Conservation (phyloP, 345 rosid species). For the Hibiscus mutabilis region DNA sequence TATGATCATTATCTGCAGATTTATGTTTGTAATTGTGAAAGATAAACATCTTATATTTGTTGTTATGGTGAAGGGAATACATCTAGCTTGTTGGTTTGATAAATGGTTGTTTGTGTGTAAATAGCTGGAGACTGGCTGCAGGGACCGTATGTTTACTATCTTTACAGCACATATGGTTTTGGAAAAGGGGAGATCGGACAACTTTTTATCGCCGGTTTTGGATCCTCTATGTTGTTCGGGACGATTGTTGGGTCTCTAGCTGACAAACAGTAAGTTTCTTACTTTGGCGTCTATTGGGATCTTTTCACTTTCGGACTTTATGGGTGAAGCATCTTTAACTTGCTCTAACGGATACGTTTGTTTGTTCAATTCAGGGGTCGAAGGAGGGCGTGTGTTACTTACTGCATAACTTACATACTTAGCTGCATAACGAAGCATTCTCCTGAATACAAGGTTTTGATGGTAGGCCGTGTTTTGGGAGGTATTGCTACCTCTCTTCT, state of each 20-base stretch:
- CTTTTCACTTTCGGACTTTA: not conserved
- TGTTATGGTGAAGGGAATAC: not conserved
- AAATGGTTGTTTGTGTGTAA: slow-evolving; percentile 21
- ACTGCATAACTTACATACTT: slow-evolving; percentile 74
- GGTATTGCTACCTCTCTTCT: slow-evolving; percentile 92
- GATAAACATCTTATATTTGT: not conserved
- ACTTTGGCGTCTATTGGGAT: slow-evolving; percentile 4
- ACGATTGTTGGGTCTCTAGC: slow-evolving; percentile 97
- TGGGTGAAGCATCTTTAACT: not conserved
- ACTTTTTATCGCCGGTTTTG: slow-evolving; percentile 96
- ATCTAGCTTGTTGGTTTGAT: not conserved
- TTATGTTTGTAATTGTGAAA: not conserved
- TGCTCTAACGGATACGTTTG: not conserved
- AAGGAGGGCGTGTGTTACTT: slow-evolving; percentile 81
- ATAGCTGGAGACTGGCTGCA: slow-evolving; percentile 99
- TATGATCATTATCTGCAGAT: not conserved
- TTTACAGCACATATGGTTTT: slow-evolving; percentile 71
- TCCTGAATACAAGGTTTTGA: slow-evolving; percentile 80
- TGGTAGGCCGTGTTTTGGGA: slow-evolving; percentile 89
- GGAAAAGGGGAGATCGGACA: slow-evolving; percentile 90
- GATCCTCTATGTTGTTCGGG: slow-evolving; percentile 96
- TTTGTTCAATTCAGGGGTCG: slow-evolving; percentile 64
- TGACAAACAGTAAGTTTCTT: slow-evolving; percentile 71
- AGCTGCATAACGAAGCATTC: slow-evolving; percentile 94
- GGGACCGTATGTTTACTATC: slow-evolving; percentile 95